A percentile compares a stretch with the other conserved stretches of the same genome.
phyloP scores from a whole-genome alignment of 768 basidiomycete species.

The Panaeolus papilionaceus region DNA sequence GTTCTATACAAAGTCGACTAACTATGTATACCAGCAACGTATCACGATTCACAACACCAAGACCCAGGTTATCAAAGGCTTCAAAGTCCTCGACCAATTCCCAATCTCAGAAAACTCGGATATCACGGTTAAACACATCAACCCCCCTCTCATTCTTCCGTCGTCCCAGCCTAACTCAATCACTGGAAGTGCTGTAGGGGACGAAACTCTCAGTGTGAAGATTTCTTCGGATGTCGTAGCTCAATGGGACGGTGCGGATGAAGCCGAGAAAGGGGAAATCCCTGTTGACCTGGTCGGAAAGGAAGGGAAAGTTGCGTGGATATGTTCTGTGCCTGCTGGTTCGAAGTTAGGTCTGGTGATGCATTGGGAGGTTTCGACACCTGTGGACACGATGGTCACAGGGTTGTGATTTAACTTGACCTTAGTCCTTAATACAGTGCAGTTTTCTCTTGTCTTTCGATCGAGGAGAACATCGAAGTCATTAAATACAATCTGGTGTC shows the following conservation, averaged over 20 bases:
- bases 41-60: constrained; percentile 50
- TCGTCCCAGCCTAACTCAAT: neutral
- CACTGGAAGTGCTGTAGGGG: neutral
- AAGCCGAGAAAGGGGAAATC: constrained; percentile 28
- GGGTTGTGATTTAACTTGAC: neutral
- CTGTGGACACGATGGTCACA: constrained; percentile 21
- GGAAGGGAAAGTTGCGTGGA: constrained; percentile 42
- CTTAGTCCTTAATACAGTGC: too few relatives aligned
- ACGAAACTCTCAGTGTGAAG: constrained; percentile 25
- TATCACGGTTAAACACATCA: constrained; percentile 48
- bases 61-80: constrained; percentile 31
- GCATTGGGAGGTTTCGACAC: constrained; percentile 44
- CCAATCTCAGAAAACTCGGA: constrained; percentile 44
- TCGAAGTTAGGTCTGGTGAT: constrained; percentile 41
- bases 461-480: too few relatives aligned
- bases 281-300: constrained; percentile 34
- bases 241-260: constrained; percentile 47
- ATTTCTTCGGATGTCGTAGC: constrained; percentile 37
- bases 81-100: constrained; percentile 48
- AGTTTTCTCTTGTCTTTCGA: too few relatives aligned
- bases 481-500: too few relatives aligned
- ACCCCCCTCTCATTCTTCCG: constrained; percentile 30
- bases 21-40: constrained; percentile 41
- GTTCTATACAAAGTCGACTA: constrained; percentile 41
- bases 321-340: constrained; percentile 36